A percentile compares a stretch with the other conserved stretches of the same genome.
Conservation (phyloP, 2,329 filamentous ascomycete species). For the Colletotrichum sp. region DNA sequence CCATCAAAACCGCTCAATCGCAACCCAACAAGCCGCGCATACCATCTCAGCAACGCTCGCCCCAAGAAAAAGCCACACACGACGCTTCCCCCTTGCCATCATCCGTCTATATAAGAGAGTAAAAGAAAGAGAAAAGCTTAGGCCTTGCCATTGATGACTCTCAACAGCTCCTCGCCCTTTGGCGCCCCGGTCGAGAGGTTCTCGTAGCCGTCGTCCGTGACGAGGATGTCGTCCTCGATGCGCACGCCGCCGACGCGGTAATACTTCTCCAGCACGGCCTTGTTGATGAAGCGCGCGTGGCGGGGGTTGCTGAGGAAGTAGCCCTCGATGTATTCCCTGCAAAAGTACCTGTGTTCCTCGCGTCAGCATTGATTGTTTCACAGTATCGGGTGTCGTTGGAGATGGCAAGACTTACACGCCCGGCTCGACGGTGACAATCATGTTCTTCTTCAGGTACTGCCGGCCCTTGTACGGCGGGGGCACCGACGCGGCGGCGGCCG, state of each 20-base stretch:
- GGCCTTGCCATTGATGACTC: constrained; percentile 54
- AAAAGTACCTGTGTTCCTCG: constrained; percentile 66
- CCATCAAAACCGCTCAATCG: background rate
- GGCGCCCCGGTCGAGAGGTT: constrained; percentile 78
- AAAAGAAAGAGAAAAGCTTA: background rate
- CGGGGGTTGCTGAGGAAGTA: constrained; percentile 65
- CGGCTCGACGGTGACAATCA: constrained; percentile 81
- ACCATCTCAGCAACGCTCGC: background rate
- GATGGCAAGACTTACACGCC: constrained; percentile 58
- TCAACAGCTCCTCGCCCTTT: constrained; percentile 75
- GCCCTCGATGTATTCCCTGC: constrained; percentile 72
- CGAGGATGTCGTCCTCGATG: constrained; percentile 89
- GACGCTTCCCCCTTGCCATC: background rate
- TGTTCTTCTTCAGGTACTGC: constrained; percentile 59
- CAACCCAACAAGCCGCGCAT: background rate
- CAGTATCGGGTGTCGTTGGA: background rate
- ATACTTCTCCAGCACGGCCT: constrained; percentile 67
- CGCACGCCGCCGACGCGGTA: constrained; percentile 86
- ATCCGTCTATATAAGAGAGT: background rate
- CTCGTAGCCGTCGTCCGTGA: constrained; percentile 79
- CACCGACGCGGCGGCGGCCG: constrained; percentile 18
- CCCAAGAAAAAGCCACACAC: background rate
- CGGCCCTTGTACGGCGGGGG: constrained; percentile 34
- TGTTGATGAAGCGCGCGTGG: constrained; percentile 70
- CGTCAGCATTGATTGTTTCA: background rate